Evolutionary conservation across 192 early-diverging fungal genomes (phyloP), one percentile per base, ranked within the genome.

Genomic region (Coemansia sp.): DNA sequence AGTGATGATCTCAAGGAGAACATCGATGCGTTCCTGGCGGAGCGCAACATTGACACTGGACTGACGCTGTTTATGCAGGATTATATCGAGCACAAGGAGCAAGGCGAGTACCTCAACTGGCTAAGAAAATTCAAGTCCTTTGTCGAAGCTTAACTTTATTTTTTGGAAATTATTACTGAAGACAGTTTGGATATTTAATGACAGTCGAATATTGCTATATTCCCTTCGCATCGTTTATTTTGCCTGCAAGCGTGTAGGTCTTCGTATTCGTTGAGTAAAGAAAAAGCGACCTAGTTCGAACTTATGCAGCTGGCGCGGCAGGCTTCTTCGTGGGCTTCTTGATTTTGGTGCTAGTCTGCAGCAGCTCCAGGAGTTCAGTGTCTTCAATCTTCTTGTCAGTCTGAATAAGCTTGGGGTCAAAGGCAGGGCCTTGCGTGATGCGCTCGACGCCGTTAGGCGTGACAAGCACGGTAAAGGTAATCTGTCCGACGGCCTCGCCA

Each of bases 81-180:
- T 67, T 98, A 91, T 80, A 86, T 95, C 62, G 93, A 94, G 83
- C 85, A 85, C 84, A 98, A 97, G 87, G 96, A 98, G 84, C 94
- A 96, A 84, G 78, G 86, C 61, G 96, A 98, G 85, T 98, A 98
- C 75, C 69, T 85, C 12, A 71, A 84, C 65, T 98, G 96, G 96
- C 79, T 98, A 32, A 79, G 89, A 61, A 85, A 87, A 35, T 87
- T 96, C 59, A 87, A 86, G 62, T 77, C 82, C 21, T 96, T 95
- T 73, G 86, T 98, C 55, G 70, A 84, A 29, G 82, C 86, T 25
- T 79, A 65, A 29, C 9, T 15, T 23, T 53, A 24, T 53, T 24
- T 53, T 32, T 21, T 21, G 29, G 6, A 43, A 15, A 43, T 43
- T 43, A 43, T 41, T 12, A 41, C 2, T 43, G 8, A 15, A 11